Conservation (phyloP, 2,329 filamentous ascomycete genomes). For the Claviceps sorghi region DNA sequence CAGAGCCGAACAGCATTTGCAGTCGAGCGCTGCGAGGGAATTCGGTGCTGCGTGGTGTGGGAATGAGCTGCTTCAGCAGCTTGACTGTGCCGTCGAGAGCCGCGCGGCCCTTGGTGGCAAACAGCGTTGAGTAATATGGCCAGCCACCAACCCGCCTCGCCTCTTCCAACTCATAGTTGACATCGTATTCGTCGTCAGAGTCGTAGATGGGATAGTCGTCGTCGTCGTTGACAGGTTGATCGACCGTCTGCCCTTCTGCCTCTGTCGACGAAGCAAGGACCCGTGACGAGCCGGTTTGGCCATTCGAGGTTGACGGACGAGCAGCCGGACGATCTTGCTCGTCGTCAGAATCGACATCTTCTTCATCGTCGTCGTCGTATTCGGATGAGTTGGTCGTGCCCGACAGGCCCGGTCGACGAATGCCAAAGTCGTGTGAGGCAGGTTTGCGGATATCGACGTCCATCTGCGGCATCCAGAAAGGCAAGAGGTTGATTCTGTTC, state of each 20-base stretch:
- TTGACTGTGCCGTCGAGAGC: constrained; percentile 28
- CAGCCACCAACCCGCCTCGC: constrained; percentile 63
- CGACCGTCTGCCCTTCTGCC: constrained; percentile 68
- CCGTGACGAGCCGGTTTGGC: constrained; percentile 23
- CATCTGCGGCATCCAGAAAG: constrained; percentile 99
- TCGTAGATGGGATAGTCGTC: constrained; percentile 83
- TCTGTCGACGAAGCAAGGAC: constrained; percentile 38
- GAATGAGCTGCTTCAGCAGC: constrained; percentile 36
- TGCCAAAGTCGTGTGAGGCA: constrained; percentile 75
- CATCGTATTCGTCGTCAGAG: constrained; percentile 63
- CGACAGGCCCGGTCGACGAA: constrained; percentile 63
- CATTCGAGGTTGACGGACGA: constrained; percentile 12
- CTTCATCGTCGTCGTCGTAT: constrained; percentile 28
- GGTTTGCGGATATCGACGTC: constrained; percentile 94
- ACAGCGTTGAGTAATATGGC: constrained; percentile 53
- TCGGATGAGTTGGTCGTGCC: constrained; percentile 62
- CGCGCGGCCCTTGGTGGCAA: constrained; percentile 28
- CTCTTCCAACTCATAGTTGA: constrained; percentile 61
- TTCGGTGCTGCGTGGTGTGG: constrained; percentile 38
- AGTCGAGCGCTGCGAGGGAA: constrained; percentile 43
- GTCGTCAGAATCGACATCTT: constrained; percentile 54
- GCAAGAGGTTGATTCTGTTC: constrained; percentile 71
- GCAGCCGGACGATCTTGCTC: constrained; percentile 26
- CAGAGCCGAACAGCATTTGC: constrained; percentile 36
- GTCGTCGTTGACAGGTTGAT: constrained; percentile 35